Evolutionary conservation across 1,139 yeast genomes (phyloP).

Genomic region (Torulaspora globosa): DNA sequence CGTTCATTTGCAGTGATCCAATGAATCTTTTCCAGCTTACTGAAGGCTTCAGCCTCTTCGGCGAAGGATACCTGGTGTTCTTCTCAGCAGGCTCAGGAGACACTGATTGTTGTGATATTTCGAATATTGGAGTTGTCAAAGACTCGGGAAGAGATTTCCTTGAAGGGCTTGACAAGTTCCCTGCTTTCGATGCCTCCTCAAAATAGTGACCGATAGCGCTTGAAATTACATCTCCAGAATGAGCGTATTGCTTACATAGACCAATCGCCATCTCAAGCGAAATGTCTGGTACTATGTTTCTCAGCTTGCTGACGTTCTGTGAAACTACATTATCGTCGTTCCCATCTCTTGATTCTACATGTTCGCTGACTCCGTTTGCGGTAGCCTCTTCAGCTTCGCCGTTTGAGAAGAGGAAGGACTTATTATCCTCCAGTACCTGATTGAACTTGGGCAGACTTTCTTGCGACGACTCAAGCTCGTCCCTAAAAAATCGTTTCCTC

Average conservation of each 20-base stretch:
- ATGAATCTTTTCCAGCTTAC: conserved; percentile 45
- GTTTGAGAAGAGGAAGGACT: conserved; percentile 10
- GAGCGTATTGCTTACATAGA: conserved; percentile 13
- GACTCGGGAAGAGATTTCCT: background rate
- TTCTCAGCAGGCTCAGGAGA: conserved; percentile 3
- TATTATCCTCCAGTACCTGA: conserved; percentile 2
- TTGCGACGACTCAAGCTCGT: conserved; percentile 20
- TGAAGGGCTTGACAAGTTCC: background rate
- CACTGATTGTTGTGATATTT: conserved; percentile 1
- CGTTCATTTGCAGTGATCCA: conserved; percentile 69
- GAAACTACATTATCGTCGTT: background rate
- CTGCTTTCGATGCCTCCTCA: conserved; percentile 7
- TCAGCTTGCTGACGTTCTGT: conserved; percentile 11
- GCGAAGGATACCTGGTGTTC: conserved; percentile 8
- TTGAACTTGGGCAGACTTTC: conserved; percentile 8
- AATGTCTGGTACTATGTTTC: conserved; percentile 19
- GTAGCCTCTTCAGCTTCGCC: background rate
- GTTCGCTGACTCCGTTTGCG: background rate
- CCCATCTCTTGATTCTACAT: background rate
- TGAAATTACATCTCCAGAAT: conserved; percentile 16
- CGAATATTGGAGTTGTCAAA: background rate
- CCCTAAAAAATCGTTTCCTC: conserved; percentile 18
- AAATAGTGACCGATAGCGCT: conserved; percentile 21
- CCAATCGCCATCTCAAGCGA: conserved; percentile 9
- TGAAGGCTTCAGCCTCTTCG: conserved; percentile 14